Evolutionary conservation across 805 yeast species (phyloP).

Genomic region (Cyberlindnera maclurae): DNA sequence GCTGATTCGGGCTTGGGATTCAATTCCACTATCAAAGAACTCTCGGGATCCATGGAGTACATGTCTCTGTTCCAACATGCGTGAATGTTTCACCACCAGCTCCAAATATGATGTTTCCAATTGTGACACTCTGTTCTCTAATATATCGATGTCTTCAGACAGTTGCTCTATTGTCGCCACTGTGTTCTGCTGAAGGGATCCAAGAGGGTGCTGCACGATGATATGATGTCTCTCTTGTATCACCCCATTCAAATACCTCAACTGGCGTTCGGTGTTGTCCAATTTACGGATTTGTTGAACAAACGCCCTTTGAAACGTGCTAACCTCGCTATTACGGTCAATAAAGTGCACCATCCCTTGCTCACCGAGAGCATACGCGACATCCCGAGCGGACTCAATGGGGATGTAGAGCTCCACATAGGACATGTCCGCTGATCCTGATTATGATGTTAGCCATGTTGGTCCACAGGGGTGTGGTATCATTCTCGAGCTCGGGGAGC

Average conservation of each 20-base stretch:
- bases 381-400: conserved; percentile 80
- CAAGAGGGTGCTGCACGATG: conserved; percentile 26
- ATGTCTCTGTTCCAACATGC: conserved; percentile 63
- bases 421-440: conserved; percentile 94
- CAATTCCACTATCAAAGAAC: conserved; percentile 36
- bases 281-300: conserved; percentile 79
- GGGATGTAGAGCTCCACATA: conserved; percentile 88
- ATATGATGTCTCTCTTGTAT: conserved; percentile 41
- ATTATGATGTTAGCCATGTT: neutral
- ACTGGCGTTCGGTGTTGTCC: conserved; percentile 86
- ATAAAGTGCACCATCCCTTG: conserved; percentile 82
- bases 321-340: conserved; percentile 75
- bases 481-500: neutral
- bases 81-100: conserved; percentile 54
- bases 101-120: conserved; percentile 63
- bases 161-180: conserved; percentile 57
- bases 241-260: conserved; percentile 45
- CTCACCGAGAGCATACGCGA: conserved; percentile 81
- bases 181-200: conserved; percentile 21
- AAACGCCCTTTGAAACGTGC: conserved; percentile 83
- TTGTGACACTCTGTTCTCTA: conserved; percentile 71
- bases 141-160: conserved; percentile 49
- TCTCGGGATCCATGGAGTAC: conserved; percentile 44
- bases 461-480: neutral
- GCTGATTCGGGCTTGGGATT: conserved; percentile 27